phyloP scores from a whole-genome alignment of 768 basidiomycete species.

The Pleurotus platypus region DNA sequence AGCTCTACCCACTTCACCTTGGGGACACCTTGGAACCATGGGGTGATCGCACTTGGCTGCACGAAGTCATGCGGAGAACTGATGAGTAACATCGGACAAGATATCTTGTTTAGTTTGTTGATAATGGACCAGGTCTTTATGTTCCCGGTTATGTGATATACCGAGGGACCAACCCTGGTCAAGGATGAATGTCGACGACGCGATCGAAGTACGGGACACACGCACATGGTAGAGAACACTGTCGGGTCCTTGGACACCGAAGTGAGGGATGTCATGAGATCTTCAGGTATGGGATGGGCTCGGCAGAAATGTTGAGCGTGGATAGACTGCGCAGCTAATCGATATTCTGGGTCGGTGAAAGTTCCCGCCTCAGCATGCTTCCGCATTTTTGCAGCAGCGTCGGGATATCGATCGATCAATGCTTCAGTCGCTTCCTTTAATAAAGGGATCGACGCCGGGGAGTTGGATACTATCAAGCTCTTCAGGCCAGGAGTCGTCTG shows the following conservation, averaged over 20 bases:
- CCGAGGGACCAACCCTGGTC: slow-evolving; percentile 30
- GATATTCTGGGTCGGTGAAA: slow-evolving; percentile 24
- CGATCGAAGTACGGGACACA: background rate
- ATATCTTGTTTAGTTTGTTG: slow-evolving; percentile 17
- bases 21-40: slow-evolving; percentile 21
- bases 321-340: slow-evolving; percentile 22
- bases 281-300: slow-evolving; percentile 29
- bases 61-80: slow-evolving; percentile 19
- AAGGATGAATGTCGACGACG: background rate
- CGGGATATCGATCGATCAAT: background rate
- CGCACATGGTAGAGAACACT: slow-evolving; percentile 30
- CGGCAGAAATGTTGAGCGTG: slow-evolving; percentile 30
- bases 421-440: slow-evolving; percentile 14
- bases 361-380: background rate
- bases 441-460: slow-evolving; percentile 24
- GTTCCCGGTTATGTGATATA: slow-evolving; percentile 25
- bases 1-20: slow-evolving; percentile 33
- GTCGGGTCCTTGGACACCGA: slow-evolving; percentile 24
- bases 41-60: slow-evolving; percentile 15
- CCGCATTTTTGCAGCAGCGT: background rate
- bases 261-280: slow-evolving; percentile 21
- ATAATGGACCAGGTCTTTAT: slow-evolving; percentile 20
- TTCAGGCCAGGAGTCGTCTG: slow-evolving; percentile 35
- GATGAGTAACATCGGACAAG: slow-evolving; percentile 18
- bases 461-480: slow-evolving; percentile 27